Evolutionary conservation across 331 rosid species (phyloP), one percentile per base, ranked within the genome.

Genomic region (Rosa hybrid): DNA sequence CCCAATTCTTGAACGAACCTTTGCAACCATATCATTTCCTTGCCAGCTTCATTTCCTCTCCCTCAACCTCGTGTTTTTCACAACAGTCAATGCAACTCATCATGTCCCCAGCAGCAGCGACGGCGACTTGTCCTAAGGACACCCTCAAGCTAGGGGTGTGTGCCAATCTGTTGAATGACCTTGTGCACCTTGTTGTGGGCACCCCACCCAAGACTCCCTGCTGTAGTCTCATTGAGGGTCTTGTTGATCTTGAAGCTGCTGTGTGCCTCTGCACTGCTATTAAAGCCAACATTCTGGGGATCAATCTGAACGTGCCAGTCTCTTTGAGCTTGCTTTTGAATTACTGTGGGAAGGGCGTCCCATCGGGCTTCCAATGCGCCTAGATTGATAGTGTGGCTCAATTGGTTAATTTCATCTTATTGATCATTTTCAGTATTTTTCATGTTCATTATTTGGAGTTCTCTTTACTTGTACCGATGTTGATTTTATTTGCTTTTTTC

Each of bases 231-330:
- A 5, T 92, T 57, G 4, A 77, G 0, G 92, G 88, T 8, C 91
- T 92, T 9, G 86, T n/a, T 53, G 84, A 90, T 84, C 89, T 89
- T 77, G 96, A 92, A 68, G 97, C 94, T 23, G 92, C 96, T 14
- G 87, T 90, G 68, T 92, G 97, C 81, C 97, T 92, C 71, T 92
- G 97, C 90, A 92, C 96, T 3, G 92, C 96, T 18, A 83, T 92
- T 12, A 92, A 86, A 16, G 96, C 97, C 51, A 90, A 88, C 21
- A 44, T 93, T 10, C 63, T 93, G 16, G 96, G 96, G 9, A 77
- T 83, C 75, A 91, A 90, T 78, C 89, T 93, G 18, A 81, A 93
- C 9, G 30, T 90, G 60, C 96, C 97, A 0, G 17, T 92, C 9
- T 80, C 84, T 27, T 86, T 92, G 85, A 84, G 84, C 86, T 81